Conservation (phyloP, 306 rosid genomes). For the Lathyrus sativus region DNA sequence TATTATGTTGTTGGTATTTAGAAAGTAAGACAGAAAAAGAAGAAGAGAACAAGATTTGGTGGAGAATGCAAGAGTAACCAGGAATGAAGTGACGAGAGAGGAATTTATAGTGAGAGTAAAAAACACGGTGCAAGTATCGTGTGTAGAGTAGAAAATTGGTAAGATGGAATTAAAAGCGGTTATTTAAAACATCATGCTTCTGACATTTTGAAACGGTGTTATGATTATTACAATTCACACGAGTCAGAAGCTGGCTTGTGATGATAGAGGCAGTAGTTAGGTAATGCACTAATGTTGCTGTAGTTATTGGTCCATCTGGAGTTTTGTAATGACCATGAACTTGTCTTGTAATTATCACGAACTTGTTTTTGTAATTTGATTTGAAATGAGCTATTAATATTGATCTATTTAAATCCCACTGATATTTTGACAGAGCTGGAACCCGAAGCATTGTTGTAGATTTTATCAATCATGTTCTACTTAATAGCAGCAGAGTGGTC, state of each 20-base stretch:
- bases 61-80: conserved; percentile 42
- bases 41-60: conserved; percentile 29
- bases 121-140: conserved; percentile 7
- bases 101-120: background rate
- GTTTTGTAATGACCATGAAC: no score
- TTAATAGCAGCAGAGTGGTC: no score
- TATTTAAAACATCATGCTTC: conserved; percentile 15
- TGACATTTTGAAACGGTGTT: background rate
- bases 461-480: no score
- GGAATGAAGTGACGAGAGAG: conserved; percentile 12
- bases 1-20: conserved; percentile 36
- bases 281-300: background rate
- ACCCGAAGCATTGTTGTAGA: no score
- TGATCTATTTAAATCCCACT: no score
- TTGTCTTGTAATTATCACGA: no score
- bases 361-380: no score
- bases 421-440: no score
- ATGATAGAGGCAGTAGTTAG: background rate
- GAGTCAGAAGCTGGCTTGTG: conserved; percentile 22
- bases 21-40: conserved; percentile 4
- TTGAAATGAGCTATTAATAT: no score
- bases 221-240: background rate
- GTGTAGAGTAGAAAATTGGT: conserved; percentile 12
- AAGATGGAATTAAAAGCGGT: conserved; percentile 5
- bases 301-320: no score